Percentiles rank a stretch among this genome's conserved stretches.
phyloP scores from a whole-genome alignment of 768 basidiomycete species.

The Termitomyces sp. region DNA sequence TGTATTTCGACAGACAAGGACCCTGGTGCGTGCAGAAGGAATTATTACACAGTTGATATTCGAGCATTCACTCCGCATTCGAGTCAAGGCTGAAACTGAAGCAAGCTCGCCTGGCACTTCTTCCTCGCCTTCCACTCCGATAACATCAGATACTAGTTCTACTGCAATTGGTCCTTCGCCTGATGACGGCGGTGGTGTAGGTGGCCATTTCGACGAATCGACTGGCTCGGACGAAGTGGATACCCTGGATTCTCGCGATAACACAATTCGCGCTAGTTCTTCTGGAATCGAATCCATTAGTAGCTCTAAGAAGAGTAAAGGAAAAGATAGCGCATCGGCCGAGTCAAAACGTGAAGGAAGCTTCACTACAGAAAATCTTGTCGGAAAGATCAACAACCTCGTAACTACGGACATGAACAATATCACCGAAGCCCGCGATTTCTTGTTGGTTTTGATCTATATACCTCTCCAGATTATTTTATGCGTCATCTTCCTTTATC shows the following conservation, averaged over 20 bases:
- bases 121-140: constrained; percentile 6
- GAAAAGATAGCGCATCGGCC: constrained; percentile 2
- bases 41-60: constrained; percentile 36
- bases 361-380: constrained; percentile 39
- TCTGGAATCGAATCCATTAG: constrained; percentile 10
- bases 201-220: constrained; percentile 1
- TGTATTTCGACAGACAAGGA: constrained; percentile 32
- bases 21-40: constrained; percentile 42
- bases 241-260: constrained; percentile 16
- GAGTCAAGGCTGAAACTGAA: constrained; percentile 43
- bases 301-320: constrained; percentile 10
- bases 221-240: constrained; percentile 8
- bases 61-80: constrained; percentile 50
- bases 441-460: constrained; percentile 28
- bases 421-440: constrained; percentile 30
- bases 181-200: constrained; percentile 1
- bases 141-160: constrained; percentile 12
- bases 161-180: neutral
- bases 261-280: constrained; percentile 11
- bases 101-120: constrained; percentile 6
- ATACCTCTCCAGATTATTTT: constrained; percentile 36
- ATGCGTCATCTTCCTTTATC: constrained; percentile 38
- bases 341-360: constrained; percentile 5
- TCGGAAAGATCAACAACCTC: constrained; percentile 75
- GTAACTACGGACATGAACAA: constrained; percentile 55